Conservation (phyloP, 495 filamentous ascomycete species). For the Penicillium desertorum region DNA sequence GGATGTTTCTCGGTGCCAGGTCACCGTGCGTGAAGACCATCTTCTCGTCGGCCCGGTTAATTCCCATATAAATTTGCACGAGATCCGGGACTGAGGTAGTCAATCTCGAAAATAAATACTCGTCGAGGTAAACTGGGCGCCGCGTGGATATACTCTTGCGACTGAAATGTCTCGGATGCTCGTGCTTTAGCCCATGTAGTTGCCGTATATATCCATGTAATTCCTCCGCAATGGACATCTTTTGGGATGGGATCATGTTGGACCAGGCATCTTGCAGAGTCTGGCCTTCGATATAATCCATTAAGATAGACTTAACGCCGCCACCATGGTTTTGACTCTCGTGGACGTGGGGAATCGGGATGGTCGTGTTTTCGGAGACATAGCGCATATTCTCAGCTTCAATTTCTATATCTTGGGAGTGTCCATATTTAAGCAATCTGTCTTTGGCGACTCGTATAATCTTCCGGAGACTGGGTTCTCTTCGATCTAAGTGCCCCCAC, state of each 20-base stretch:
- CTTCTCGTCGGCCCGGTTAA: background rate
- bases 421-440: constrained; percentile 6
- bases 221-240: constrained; percentile 2
- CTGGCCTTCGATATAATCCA: constrained; percentile 5
- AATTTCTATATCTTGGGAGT: background rate
- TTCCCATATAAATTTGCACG: no score
- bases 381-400: constrained; percentile 8
- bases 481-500: background rate
- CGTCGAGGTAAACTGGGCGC: background rate
- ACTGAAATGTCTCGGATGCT: background rate
- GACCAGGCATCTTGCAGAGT: constrained; percentile 6
- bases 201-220: constrained; percentile 4
- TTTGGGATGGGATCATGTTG: constrained; percentile 1
- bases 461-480: background rate
- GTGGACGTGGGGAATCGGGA: constrained; percentile 1
- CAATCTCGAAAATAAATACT: background rate
- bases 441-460: constrained; percentile 4
- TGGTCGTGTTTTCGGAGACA: constrained; percentile 1
- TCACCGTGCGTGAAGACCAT: constrained; percentile 10
- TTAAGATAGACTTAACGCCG: background rate
- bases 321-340: background rate
- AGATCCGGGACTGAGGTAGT: background rate
- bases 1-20: constrained; percentile 11
- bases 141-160: background rate
- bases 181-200: background rate